Percentiles rank a stretch among this genome's conserved stretches.
phyloP scores from a whole-genome alignment of 495 filamentous ascomycete species.

The Aspergillus panamensis region DNA sequence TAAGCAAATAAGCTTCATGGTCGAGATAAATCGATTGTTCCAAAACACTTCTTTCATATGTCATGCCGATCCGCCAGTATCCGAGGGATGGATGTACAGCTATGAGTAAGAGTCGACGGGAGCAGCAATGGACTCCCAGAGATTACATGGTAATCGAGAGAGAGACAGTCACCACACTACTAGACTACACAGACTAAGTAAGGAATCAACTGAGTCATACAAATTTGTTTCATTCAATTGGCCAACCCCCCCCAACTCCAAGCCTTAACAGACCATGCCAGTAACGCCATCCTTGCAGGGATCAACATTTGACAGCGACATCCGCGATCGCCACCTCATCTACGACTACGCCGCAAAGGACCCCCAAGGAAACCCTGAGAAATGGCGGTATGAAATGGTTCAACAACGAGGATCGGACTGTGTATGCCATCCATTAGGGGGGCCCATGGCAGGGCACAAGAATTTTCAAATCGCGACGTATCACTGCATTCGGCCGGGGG shows the following conservation, averaged over 20 bases:
- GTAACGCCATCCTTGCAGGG: constrained; percentile 23
- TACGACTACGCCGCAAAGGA: constrained; percentile 39
- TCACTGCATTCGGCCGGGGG: constrained; percentile 37
- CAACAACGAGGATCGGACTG: constrained; percentile 38
- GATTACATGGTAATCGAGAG: no score
- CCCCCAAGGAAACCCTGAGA: constrained; percentile 31
- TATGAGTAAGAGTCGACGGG: no score
- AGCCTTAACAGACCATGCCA: constrained; percentile 19
- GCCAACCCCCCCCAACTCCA: background rate
- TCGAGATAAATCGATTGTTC: background rate
- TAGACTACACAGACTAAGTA: no score
- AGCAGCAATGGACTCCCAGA: no score
- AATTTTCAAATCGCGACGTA: constrained; percentile 40
- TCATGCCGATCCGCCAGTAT: background rate
- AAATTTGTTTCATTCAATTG: background rate
- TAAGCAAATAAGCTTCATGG: background rate
- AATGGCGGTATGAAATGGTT: constrained; percentile 47
- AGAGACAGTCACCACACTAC: no score
- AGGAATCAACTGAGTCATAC: background rate
- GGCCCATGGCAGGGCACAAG: constrained; percentile 38
- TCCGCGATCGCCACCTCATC: constrained; percentile 38
- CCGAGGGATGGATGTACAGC: background rate
- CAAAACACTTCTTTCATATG: background rate
- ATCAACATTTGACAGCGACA: constrained; percentile 34
- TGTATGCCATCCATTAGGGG: constrained; percentile 43